Base-by-base conservation (phyloP, 176 grass and related monocot species). In the Carex kokanica region DNA sequence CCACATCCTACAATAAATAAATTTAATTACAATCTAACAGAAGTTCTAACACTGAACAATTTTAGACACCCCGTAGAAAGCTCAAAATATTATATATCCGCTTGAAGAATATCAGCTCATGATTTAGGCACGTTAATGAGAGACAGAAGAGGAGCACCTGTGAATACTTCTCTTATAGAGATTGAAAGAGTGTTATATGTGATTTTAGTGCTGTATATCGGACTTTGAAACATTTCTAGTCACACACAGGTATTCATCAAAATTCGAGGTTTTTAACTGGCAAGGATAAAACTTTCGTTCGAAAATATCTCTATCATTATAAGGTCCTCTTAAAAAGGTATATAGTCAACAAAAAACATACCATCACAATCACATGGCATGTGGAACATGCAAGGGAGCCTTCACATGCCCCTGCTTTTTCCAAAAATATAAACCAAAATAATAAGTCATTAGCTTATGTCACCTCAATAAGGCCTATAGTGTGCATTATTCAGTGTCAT, bases 361-460 rank as follows among this genome's bases (percentile, higher is more conserved):
- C 96, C 96, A 89, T 99, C 31, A 99, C 88, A 87, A 95, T 93
- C 29, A 99, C 86, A 92, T 99, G 96, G 49, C 96, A 99, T 27
- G 96, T 99, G 5, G 96, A 99, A 79, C 96, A 99, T 0, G 96
- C 93, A 52, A 95, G 93, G 20, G 96, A 99, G 6, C 92, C 96
- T 84, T 95, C 96, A 74, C 96, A 99, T 83, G 96, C 96, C 52
- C 96, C 95, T 95, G 82, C 77, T 80, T 67, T 84, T 88, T 11
- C 45, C 18, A 87, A 75, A 83, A 86, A 80, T 75, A 8, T 13
- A 88, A 25, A 55, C 1, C 20, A 43, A 41, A 74, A 27, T 43
- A 43, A 43, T 43, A 81, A 86, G 57, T n/a, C 5, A n/a, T 56
- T 78, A 78, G 49, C 14, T 32, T 56, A 25, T 56, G 51, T 78